phyloP scores from a whole-genome alignment of 176 grass and related monocot genomes.

The Ensete glaucum region DNA sequence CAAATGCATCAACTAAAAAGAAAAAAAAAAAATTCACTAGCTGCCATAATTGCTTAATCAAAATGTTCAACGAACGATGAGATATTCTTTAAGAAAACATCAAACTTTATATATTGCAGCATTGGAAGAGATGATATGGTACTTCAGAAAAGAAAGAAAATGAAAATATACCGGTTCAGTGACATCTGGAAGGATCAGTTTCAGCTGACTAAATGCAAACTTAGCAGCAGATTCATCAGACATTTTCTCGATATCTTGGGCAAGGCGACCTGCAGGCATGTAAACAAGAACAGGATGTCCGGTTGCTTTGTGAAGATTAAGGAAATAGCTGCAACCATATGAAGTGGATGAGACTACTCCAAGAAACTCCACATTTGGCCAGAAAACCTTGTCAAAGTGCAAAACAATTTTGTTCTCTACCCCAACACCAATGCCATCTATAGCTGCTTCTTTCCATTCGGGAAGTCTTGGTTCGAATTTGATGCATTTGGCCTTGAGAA shows the following conservation, averaged over 20 bases:
- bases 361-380: conserved; percentile 97
- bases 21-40: background rate
- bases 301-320: conserved; percentile 96
- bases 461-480: conserved; percentile 80
- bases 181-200: conserved; percentile 80
- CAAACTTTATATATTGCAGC: no score
- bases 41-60: no score
- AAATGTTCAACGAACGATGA: no score
- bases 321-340: conserved; percentile 98
- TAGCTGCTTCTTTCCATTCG: conserved; percentile 88
- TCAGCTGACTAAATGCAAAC: conserved; percentile 85
- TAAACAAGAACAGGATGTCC: conserved; percentile 87
- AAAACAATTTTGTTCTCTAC: conserved; percentile 92
- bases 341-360: conserved; percentile 77
- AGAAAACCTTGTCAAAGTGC: conserved; percentile 89
- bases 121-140: background rate
- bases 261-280: conserved; percentile 91
- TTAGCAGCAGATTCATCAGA: conserved; percentile 72
- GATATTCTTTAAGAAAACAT: no score
- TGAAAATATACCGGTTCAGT: conserved; percentile 45
- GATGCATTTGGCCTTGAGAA: conserved; percentile 67
- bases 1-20: background rate
- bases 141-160: background rate
- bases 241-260: conserved; percentile 91
- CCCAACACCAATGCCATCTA: conserved; percentile 65